phyloP scores from a whole-genome alignment of 2,329 filamentous ascomycete species.

The Colletotrichum orbiculare region DNA sequence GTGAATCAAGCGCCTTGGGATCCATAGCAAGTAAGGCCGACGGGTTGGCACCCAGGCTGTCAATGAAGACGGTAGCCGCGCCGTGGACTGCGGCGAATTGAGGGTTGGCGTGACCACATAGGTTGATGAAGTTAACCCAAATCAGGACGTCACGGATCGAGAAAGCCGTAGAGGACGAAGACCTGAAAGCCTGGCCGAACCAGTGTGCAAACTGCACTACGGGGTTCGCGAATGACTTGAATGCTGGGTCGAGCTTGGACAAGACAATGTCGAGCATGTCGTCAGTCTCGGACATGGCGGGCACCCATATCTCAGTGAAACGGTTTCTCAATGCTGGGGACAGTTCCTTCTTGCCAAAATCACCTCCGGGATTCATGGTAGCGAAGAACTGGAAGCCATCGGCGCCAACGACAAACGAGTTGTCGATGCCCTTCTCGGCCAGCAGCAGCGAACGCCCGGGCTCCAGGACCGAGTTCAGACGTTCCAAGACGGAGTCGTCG shows the following conservation, averaged over 20 bases:
- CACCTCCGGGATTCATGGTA: constrained; percentile 98
- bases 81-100: constrained; percentile 76
- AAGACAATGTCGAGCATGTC: constrained; percentile 90
- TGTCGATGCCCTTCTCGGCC: constrained; percentile 90
- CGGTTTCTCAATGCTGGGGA: constrained; percentile 95
- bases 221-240: constrained; percentile 68
- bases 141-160: constrained; percentile 93
- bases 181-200: constrained; percentile 87
- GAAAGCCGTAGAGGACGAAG: constrained; percentile 78
- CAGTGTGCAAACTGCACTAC: constrained; percentile 92
- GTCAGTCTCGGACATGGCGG: constrained; percentile 82
- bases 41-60: constrained; percentile 94
- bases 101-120: constrained; percentile 60
- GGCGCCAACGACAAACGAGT: constrained; percentile 80
- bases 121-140: constrained; percentile 94
- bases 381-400: constrained; percentile 94
- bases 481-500: constrained; percentile 95
- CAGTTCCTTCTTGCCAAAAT: constrained; percentile 97
- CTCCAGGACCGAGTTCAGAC: constrained; percentile 96
- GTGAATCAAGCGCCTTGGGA: constrained; percentile 73
- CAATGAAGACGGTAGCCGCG: constrained; percentile 94
- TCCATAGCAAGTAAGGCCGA: constrained; percentile 84
- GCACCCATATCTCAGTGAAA: constrained; percentile 99
- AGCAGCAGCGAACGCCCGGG: constrained; percentile 86
- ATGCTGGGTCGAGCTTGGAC: constrained; percentile 73